phyloP scores from a whole-genome alignment of 2,329 filamentous ascomycete genomes.

The Zymoseptoria crescenta region DNA sequence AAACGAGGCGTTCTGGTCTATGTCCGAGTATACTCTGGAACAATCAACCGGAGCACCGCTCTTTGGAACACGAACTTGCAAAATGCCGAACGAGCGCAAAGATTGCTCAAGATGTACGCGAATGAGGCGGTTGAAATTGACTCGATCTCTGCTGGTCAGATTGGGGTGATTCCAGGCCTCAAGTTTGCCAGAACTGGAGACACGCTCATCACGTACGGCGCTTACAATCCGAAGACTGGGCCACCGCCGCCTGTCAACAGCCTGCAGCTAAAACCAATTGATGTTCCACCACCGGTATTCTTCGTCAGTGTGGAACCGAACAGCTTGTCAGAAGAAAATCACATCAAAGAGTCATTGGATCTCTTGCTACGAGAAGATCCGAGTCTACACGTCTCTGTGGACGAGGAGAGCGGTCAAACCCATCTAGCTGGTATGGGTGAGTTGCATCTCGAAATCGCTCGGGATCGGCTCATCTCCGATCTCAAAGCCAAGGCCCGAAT shows the following conservation, averaged over 20 bases:
- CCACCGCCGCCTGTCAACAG: slow-evolving; percentile 62
- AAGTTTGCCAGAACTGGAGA: slow-evolving; percentile 92
- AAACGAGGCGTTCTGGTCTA: slow-evolving; percentile 84
- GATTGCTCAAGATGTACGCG: slow-evolving; percentile 82
- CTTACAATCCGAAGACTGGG: slow-evolving; percentile 51
- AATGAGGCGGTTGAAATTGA: slow-evolving; percentile 78
- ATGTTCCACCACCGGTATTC: slow-evolving; percentile 87
- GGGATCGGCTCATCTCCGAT: slow-evolving; percentile 79
- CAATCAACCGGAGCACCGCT: slow-evolving; percentile 62
- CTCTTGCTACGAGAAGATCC: slow-evolving; percentile 86
- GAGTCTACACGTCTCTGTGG: slow-evolving; percentile 73
- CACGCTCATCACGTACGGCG: slow-evolving; percentile 70
- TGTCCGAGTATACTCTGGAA: slow-evolving; percentile 83
- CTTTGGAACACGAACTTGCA: slow-evolving; percentile 84
- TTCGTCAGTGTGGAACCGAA: slow-evolving; percentile 88
- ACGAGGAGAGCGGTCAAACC: slow-evolving; percentile 88
- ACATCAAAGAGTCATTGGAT: slow-evolving; percentile 66
- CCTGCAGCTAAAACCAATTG: slow-evolving; percentile 77
- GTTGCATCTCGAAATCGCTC: slow-evolving; percentile 85
- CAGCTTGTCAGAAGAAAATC: slow-evolving; percentile 69
- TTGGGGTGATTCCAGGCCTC: slow-evolving; percentile 84
- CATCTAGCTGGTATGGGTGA: slow-evolving; percentile 94
- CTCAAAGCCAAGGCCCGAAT: slow-evolving; percentile 80
- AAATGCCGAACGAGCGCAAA: slow-evolving; percentile 69
- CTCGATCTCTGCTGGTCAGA: slow-evolving; percentile 75